A percentile compares a stretch with the other conserved stretches of the same genome.
phyloP scores from a whole-genome alignment of 805 yeast genomes.

The Candida quercuum region DNA sequence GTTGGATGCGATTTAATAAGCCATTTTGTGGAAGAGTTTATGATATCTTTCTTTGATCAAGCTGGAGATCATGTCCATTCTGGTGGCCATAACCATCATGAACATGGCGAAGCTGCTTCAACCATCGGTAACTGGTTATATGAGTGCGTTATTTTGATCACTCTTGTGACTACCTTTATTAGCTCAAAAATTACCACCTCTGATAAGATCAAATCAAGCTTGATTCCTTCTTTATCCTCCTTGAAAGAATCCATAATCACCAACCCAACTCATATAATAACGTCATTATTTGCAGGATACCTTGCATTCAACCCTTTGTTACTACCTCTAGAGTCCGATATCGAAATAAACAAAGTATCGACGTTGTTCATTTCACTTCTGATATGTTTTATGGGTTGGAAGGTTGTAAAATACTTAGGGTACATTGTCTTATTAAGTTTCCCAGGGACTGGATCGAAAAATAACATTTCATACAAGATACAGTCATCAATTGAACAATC shows the following conservation, averaged over 20 bases:
- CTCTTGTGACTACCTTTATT: conserved; percentile 27
- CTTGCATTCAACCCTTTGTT: conserved; percentile 34
- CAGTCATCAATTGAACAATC: conserved; percentile 39
- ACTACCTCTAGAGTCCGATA: conserved; percentile 20
- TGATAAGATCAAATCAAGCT: conserved; percentile 1
- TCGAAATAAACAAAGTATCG: conserved; percentile 36
- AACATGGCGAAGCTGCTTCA: conserved; percentile 11
- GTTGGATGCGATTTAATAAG: conserved; percentile 87
- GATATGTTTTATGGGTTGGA: conserved; percentile 46
- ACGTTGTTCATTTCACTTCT: conserved; percentile 39
- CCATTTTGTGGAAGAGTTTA: conserved; percentile 77
- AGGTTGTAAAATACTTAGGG: conserved; percentile 45
- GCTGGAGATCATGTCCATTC: conserved; percentile 7
- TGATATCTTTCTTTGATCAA: conserved; percentile 32
- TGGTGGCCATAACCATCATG: conserved; percentile 24
- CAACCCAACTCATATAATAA: conserved; percentile 34
- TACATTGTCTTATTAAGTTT: conserved; percentile 47
- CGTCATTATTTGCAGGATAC: conserved; percentile 36
- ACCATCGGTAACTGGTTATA: conserved; percentile 23
- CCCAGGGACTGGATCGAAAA: conserved; percentile 40
- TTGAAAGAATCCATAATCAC: conserved; percentile 17
- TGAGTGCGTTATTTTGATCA: conserved; percentile 23
- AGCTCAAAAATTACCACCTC: conserved; percentile 23
- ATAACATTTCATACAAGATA: conserved; percentile 34
- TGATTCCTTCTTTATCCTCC: conserved; percentile 1